Evolutionary conservation across 2,329 filamentous ascomycete species (phyloP).

Genomic region (Zymoseptoria brevis): DNA sequence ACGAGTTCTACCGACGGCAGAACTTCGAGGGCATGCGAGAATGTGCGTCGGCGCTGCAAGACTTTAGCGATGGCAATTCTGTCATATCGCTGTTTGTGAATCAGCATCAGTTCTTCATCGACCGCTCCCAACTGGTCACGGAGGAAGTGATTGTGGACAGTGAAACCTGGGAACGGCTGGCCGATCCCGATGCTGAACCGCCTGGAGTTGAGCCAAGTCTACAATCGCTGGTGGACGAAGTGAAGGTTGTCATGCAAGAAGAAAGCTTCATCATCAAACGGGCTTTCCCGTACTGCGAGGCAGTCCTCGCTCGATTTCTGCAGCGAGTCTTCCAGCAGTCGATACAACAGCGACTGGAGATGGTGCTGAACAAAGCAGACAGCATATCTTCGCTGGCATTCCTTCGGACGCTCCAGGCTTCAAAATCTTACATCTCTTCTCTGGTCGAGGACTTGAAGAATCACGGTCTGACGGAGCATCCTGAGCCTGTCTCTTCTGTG

Average conservation of each 20-base stretch:
- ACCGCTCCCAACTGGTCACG: slow-evolving; percentile 80
- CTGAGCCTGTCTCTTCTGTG: slow-evolving; percentile 79
- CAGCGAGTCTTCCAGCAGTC: slow-evolving; percentile 97
- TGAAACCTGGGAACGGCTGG: slow-evolving; percentile 77
- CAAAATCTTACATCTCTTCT: slow-evolving; percentile 76
- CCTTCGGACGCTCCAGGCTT: slow-evolving; percentile 80
- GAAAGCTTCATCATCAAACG: slow-evolving; percentile 95
- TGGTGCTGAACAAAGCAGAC: slow-evolving; percentile 90
- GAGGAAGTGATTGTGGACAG: slow-evolving; percentile 72
- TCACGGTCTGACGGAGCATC: slow-evolving; percentile 90
- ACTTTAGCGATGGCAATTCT: slow-evolving; percentile 92
- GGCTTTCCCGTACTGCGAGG: slow-evolving; percentile 93
- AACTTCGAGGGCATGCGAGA: slow-evolving; percentile 99
- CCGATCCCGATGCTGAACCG: slow-evolving; percentile 87
- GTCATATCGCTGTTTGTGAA: slow-evolving; percentile 96
- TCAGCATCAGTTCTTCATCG: slow-evolving; percentile 98
- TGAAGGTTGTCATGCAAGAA: slow-evolving; percentile 91
- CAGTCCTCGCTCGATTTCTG: slow-evolving; percentile 84
- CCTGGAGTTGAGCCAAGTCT: slow-evolving; percentile 86
- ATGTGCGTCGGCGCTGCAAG: slow-evolving; percentile 84
- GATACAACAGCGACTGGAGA: slow-evolving; percentile 88
- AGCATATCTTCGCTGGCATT: slow-evolving; percentile 89
- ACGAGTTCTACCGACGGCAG: slow-evolving; percentile 88
- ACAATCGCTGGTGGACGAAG: slow-evolving; percentile 87
- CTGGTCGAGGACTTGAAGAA: slow-evolving; percentile 88